A percentile compares a stretch with the other conserved stretches of the same genome.
Evolutionary conservation across 441 rosid species (phyloP).

Genomic region (Populus hybrid): DNA sequence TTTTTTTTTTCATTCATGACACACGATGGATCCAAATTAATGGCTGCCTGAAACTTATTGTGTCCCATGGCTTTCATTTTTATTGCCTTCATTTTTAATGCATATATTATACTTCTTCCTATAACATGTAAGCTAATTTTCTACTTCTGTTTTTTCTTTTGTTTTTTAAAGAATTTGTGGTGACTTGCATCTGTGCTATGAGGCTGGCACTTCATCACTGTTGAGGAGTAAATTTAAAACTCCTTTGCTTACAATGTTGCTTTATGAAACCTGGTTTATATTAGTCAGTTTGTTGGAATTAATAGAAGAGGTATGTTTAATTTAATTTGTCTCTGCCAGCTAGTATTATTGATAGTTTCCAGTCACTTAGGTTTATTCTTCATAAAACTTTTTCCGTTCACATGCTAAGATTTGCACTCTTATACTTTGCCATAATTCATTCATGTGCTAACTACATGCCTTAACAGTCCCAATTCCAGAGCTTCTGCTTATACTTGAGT

Average conservation of each 20-base stretch:
- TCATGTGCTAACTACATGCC: no score
- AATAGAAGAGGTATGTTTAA: slow-evolving; percentile 24
- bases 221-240: slow-evolving; percentile 27
- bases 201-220: slow-evolving; percentile 15
- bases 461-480: no score
- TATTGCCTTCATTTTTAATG: no score
- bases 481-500: no score
- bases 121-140: not conserved
- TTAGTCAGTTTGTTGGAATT: slow-evolving; percentile 26
- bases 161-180: slow-evolving; percentile 19
- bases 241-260: slow-evolving; percentile 22
- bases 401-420: no score
- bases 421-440: no score
- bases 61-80: no score
- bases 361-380: no score
- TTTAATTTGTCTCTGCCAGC: not conserved
- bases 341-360: no score
- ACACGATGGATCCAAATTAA: not conserved
- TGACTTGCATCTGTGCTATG: slow-evolving; percentile 24
- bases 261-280: slow-evolving; percentile 27
- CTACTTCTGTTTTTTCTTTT: slow-evolving; percentile 8
- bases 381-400: no score
- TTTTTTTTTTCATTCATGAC: no score
- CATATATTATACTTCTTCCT: not conserved
- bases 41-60: no score